Conservation (phyloP, 139 green algal species). For the Pleodorina starrii region DNA sequence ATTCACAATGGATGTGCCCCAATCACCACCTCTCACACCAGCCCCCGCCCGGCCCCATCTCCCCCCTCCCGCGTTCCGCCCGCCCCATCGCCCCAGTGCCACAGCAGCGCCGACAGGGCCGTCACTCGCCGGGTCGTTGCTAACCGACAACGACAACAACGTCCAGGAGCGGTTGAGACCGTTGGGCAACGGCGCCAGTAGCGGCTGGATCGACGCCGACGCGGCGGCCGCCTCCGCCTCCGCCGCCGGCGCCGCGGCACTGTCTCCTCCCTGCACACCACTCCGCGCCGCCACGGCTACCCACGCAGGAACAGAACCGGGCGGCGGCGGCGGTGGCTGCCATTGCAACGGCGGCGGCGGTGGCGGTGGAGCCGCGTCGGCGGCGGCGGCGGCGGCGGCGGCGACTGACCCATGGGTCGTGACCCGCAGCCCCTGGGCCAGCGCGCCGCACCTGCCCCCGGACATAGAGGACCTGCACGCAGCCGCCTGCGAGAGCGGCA, state of each 20-base stretch:
- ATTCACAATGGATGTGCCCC: no score
- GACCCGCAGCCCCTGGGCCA: not conserved
- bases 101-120: no score
- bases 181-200: not conserved
- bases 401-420: conserved; percentile 6
- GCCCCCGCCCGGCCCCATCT: no score
- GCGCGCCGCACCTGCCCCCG: conserved; percentile 2
- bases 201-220: no score
- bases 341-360: not conserved
- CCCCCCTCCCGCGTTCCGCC: no score
- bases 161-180: no score
- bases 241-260: not conserved
- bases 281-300: not conserved
- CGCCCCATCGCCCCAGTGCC: no score
- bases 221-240: no score
- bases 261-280: not conserved
- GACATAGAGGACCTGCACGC: conserved; percentile 53
- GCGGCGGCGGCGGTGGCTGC: not conserved
- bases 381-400: not conserved
- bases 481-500: conserved; percentile 11
- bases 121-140: no score
- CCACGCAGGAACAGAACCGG: not conserved
- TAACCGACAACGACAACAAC: no score
- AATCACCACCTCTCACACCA: no score
- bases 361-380: no score